Percentiles rank a stretch among this genome's conserved stretches.
These are phyloP conservation scores for Bondarzewia mesenterica DNA, from an alignment of 1,284 basidiomycete species.

Conservation along the genomic window DNA sequence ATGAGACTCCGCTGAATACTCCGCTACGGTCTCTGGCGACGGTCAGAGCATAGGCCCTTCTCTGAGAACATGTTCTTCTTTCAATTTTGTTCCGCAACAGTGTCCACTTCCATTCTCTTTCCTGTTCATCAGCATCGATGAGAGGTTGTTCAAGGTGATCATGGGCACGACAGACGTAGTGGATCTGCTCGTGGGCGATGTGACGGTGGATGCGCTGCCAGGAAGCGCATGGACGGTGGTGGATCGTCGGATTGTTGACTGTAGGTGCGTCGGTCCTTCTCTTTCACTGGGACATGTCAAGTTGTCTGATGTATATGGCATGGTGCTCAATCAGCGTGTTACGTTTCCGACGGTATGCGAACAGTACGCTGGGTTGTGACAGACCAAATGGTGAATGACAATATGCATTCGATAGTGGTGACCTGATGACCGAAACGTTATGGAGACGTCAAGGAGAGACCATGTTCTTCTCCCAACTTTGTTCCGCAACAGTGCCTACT, in stretches of 20 bases:
- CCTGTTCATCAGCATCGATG: not conserved
- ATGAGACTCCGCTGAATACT: too few relatives aligned
- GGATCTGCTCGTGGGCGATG: not conserved
- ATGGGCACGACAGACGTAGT: not conserved
- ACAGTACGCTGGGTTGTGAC: too few relatives aligned
- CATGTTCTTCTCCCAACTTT: slow-evolving; percentile 33
- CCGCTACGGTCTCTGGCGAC: too few relatives aligned
- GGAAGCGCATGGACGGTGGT: not conserved
- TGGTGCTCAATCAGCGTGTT: too few relatives aligned
- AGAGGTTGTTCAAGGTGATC: not conserved
- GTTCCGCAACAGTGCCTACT: slow-evolving; percentile 34
- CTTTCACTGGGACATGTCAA: too few relatives aligned
- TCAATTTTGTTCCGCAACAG: not conserved
- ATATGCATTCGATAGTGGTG: too few relatives aligned
- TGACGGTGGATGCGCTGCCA: not conserved
- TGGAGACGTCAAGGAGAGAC: too few relatives aligned
- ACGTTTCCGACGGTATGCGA: too few relatives aligned
- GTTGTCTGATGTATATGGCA: too few relatives aligned
- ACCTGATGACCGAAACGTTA: too few relatives aligned
- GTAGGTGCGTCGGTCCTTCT: not conserved
- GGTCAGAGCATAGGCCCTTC: too few relatives aligned
- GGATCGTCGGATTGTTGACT: not conserved
- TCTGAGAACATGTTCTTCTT: not conserved
- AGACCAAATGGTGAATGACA: too few relatives aligned
- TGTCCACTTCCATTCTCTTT: not conserved